Percentiles rank a stretch among this genome's conserved stretches.
phyloP scores from a whole-genome alignment of 495 filamentous ascomycete species.

The Penicillium coffeae region DNA sequence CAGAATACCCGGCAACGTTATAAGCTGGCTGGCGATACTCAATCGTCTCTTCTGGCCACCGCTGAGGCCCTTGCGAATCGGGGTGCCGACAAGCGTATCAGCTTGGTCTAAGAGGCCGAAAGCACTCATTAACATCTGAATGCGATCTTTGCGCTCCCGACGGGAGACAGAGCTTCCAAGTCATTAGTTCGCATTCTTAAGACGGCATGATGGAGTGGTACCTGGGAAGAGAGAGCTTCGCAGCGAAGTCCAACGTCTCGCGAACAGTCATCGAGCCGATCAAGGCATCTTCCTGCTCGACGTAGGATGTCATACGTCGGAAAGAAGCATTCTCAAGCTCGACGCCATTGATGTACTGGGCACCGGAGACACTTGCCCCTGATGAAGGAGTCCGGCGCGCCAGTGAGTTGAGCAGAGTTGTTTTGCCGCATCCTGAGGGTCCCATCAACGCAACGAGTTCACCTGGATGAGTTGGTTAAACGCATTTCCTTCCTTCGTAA shows the following conservation, averaged over 20 bases:
- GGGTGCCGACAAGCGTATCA: slow-evolving; percentile 68
- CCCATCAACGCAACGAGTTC: slow-evolving; percentile 76
- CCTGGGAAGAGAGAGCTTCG: slow-evolving; percentile 54
- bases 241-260: slow-evolving; percentile 73
- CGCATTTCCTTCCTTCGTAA: no score
- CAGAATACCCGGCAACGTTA: slow-evolving; percentile 72
- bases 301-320: slow-evolving; percentile 59
- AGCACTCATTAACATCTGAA: slow-evolving; percentile 51
- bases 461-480: no score
- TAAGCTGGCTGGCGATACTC: slow-evolving; percentile 74
- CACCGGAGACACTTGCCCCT: slow-evolving; percentile 44
- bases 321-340: slow-evolving; percentile 27
- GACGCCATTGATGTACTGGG: slow-evolving; percentile 56
- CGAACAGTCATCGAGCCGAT: slow-evolving; percentile 72
- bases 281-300: slow-evolving; percentile 82
- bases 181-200: neutral
- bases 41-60: slow-evolving; percentile 77
- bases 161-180: slow-evolving; percentile 34
- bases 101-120: slow-evolving; percentile 65
- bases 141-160: slow-evolving; percentile 48
- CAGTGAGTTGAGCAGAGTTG: slow-evolving; percentile 70
- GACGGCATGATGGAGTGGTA: slow-evolving; percentile 16
- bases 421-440: slow-evolving; percentile 72
- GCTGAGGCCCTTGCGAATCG: slow-evolving; percentile 72
- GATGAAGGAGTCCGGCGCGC: slow-evolving; percentile 53